Percentiles rank a stretch among this genome's conserved stretches.
phyloP scores from a whole-genome alignment of 75 land plant species.

The Sequoia sempervirens region DNA sequence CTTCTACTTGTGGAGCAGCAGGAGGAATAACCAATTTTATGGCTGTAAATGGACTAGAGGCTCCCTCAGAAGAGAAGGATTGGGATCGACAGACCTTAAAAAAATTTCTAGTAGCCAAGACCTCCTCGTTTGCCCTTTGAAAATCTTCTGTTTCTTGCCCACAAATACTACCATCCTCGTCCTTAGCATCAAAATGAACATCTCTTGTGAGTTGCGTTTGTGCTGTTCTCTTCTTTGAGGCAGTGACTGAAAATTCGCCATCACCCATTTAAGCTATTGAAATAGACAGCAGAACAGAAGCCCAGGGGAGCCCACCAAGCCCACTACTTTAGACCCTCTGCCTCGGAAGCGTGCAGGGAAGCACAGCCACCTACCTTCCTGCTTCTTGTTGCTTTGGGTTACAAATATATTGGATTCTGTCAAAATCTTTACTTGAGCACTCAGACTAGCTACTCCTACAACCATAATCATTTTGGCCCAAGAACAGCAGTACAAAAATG shows the following conservation, averaged over 20 bases:
- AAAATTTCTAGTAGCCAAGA: slow-evolving; percentile 12
- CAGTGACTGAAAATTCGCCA: background rate
- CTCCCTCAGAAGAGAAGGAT: background rate
- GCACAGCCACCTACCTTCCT: background rate
- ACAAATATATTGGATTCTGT: background rate
- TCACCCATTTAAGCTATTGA: slow-evolving; percentile 14
- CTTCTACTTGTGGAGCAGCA: slow-evolving; percentile 6
- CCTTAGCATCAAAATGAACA: slow-evolving; percentile 29
- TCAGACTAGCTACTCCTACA: slow-evolving; percentile 3
- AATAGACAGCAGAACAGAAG: background rate
- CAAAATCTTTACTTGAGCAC: background rate
- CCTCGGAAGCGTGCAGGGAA: too few relatives aligned
- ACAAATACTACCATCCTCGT: background rate
- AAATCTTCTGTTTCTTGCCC: slow-evolving; percentile 17
- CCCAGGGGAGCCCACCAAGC: too few relatives aligned
- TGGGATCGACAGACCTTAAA: slow-evolving; percentile 12
- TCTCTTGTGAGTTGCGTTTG: slow-evolving; percentile 30
- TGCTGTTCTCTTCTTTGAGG: slow-evolving; percentile 34
- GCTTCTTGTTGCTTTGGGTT: background rate
- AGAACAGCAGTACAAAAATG: background rate
- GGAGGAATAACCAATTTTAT: slow-evolving; percentile 10
- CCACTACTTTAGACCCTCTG: too few relatives aligned
- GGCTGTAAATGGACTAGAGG: slow-evolving; percentile 18
- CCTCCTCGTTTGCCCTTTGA: slow-evolving; percentile 17
- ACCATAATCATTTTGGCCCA: background rate